Evolutionary conservation across 2,329 filamentous ascomycete species (phyloP), one percentile per base, ranked within the genome.

Genomic region (Verruconis gallopava): DNA sequence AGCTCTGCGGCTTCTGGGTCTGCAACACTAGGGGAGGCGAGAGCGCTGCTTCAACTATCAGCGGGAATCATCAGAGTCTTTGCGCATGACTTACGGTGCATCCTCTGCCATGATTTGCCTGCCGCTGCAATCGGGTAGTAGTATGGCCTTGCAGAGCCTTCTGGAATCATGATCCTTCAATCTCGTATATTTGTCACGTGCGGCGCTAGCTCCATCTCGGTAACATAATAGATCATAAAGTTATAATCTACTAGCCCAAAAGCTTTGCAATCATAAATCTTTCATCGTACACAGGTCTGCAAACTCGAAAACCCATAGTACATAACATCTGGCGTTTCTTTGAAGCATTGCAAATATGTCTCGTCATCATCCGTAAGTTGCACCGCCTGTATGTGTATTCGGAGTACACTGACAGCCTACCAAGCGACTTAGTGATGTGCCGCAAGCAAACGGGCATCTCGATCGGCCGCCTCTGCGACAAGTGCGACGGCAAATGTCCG

Each of bases 401-500:
- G 48, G 30, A 41, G 37, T 9, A 40, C 39, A 30, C 48, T 53
- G 48, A 58, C 55, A 44, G 38, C 32, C 28, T 28, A 18, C 38
- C 40, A 58, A 85, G 81, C 64, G 91, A 98, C 71, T 80, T 98
- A 52, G 91, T 98, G 55, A 96, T 96, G 89, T 98, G 91, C 76
- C 88, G 89, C 69, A 98, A 98, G 70, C 89, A 94, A 63, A 73
- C 89, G 47, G 91, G 91, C 66, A 95, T 96, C 61, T 84, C 88
- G 56, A 94, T 98, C 74, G 91, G 91, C 60, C 88, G 91, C 44
- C 84, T 98, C 59, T 98, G 91, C 74, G 91, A 98, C 70, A 98
- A 98, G 69, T 98, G 91, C 72, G 91, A 98, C 68, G 91, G 91
- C 64, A 98, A 98, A 71, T 98, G 91, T 58, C 91, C 91, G 50